Conservation (phyloP, 495 filamentous ascomycete species). For the Xylaria longipes region DNA sequence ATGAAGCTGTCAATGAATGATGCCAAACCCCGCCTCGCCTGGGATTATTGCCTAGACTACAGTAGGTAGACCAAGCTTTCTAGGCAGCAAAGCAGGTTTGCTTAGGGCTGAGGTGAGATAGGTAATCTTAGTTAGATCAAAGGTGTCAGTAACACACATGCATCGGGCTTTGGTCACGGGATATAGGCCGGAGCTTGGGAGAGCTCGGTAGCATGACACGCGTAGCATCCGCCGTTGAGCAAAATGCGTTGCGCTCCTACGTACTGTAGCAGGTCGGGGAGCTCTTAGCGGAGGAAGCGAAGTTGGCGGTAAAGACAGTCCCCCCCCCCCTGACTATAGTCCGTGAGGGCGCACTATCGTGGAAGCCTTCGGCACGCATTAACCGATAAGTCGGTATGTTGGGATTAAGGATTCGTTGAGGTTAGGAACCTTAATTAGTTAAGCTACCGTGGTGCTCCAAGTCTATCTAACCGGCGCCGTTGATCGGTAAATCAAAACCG, state of each 20-base stretch:
- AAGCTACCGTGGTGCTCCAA: not conserved
- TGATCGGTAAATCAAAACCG: not conserved
- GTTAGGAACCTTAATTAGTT: not conserved
- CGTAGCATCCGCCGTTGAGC: not conserved
- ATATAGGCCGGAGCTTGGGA: not conserved
- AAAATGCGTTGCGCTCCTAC: not conserved
- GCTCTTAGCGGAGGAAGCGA: not conserved
- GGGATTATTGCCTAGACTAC: not conserved
- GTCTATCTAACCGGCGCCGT: not conserved
- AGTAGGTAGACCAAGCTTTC: not conserved
- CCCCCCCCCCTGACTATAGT: slow-evolving; percentile 11
- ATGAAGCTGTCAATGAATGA: slow-evolving; percentile 4
- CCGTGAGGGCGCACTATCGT: not conserved
- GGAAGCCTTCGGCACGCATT: not conserved
- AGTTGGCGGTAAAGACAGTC: slow-evolving; percentile 14
- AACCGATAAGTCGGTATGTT: not conserved
- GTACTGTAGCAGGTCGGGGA: not conserved
- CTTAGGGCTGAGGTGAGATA: slow-evolving; percentile 20
- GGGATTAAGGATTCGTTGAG: not conserved
- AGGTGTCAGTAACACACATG: not conserved
- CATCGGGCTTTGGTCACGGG: slow-evolving; percentile 20
- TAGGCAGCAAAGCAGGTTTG: not conserved
- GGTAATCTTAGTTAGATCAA: not conserved
- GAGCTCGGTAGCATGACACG: not conserved
- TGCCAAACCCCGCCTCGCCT: not conserved